These are phyloP conservation scores for Xeromyces bisporus DNA, from an alignment of 495 filamentous ascomycete species.

Conservation along the genomic window DNA sequence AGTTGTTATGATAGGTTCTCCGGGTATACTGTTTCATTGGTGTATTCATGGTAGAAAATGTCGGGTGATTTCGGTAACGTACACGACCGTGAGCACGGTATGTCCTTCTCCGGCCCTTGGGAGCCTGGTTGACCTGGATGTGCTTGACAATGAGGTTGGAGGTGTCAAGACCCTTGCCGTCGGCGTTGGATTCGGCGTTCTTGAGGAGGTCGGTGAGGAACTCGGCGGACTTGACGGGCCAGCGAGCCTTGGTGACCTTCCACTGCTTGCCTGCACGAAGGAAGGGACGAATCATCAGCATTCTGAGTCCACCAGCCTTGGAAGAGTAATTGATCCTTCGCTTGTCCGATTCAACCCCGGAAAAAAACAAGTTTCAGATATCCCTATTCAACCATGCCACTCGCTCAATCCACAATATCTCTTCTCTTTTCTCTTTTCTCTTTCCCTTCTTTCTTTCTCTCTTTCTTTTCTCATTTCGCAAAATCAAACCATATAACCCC, in stretches of 20 bases:
- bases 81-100: conserved; percentile 99
- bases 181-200: conserved; percentile 98
- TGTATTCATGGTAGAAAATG: too few relatives aligned
- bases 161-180: conserved; percentile 96
- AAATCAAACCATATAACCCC: conserved; percentile 3
- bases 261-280: conserved; percentile 79
- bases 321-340: too few relatives aligned
- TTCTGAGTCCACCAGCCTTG: too few relatives aligned
- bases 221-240: conserved; percentile 97
- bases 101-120: conserved; percentile 92
- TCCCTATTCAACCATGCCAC: too few relatives aligned
- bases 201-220: conserved; percentile 93
- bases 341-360: too few relatives aligned
- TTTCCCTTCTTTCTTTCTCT: not conserved
- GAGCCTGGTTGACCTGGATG: conserved; percentile 99
- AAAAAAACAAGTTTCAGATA: too few relatives aligned
- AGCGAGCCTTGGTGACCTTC: conserved; percentile 91
- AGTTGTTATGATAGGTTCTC: too few relatives aligned
- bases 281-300: conserved; percentile 11
- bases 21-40: too few relatives aligned
- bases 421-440: too few relatives aligned
- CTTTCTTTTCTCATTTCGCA: conserved; percentile 1
- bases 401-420: too few relatives aligned
- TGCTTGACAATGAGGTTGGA: conserved; percentile 93
- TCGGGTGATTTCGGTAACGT: conserved; percentile 45